Percentiles rank a stretch among this genome's conserved stretches.
Conservation (phyloP, 2,329 filamentous ascomycete genomes). For the Neopestalotiopsis rosae region DNA sequence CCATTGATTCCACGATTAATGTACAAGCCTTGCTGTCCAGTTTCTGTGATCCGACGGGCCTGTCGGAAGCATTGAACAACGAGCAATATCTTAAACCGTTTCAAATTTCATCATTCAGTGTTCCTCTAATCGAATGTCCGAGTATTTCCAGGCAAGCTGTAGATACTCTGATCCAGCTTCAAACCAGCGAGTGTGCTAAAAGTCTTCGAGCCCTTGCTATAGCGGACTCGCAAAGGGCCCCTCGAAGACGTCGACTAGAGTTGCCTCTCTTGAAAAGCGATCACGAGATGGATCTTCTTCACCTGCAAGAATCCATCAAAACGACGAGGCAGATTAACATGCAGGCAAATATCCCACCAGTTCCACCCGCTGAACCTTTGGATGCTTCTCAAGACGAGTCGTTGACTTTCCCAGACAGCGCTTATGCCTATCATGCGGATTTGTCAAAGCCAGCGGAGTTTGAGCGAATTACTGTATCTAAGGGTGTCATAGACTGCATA, state of each 20-base stretch:
- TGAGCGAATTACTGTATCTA: slow-evolving; percentile 31
- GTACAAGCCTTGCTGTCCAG: slow-evolving; percentile 22
- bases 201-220: not conserved
- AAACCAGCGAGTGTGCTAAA: slow-evolving; percentile 20
- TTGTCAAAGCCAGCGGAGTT: slow-evolving; percentile 16
- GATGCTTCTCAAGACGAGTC: slow-evolving; percentile 29
- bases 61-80: slow-evolving; percentile 11
- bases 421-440: slow-evolving; percentile 22
- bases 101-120: slow-evolving; percentile 22
- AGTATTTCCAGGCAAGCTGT: slow-evolving; percentile 24
- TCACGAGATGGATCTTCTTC: slow-evolving; percentile 32
- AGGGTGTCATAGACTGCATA: slow-evolving; percentile 27
- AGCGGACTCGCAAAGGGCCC: slow-evolving; percentile 16
- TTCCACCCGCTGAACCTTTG: slow-evolving; percentile 30
- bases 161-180: slow-evolving; percentile 22
- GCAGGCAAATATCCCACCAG: slow-evolving; percentile 20
- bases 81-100: slow-evolving; percentile 25
- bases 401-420: slow-evolving; percentile 28
- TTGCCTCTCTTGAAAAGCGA: slow-evolving; percentile 31
- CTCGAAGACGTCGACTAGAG: slow-evolving; percentile 31
- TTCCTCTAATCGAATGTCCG: slow-evolving; percentile 25
- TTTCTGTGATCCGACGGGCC: slow-evolving; percentile 12
- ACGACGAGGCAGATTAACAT: slow-evolving; percentile 18
- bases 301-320: slow-evolving; percentile 26
- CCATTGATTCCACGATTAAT: slow-evolving; percentile 30